A percentile compares a stretch with the other conserved stretches of the same genome.
Conservation (phyloP, 1,284 basidiomycete genomes). For the Rhodotorula mucilaginosa region DNA sequence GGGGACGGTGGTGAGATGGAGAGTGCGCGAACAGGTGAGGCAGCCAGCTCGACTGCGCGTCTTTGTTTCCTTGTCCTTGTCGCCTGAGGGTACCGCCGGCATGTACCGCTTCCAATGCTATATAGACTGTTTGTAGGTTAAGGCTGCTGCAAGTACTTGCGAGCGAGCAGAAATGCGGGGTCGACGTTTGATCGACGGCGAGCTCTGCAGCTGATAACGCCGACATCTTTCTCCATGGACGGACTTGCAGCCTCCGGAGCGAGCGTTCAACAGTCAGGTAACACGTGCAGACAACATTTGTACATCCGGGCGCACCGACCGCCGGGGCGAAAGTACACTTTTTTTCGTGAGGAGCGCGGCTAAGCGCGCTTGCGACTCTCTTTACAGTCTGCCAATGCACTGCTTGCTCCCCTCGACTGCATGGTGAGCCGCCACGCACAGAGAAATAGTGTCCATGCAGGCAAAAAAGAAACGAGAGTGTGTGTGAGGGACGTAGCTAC, state of each 20-base stretch:
- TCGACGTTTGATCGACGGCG: too few relatives aligned
- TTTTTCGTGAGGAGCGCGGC: not conserved
- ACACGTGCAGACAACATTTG: too few relatives aligned
- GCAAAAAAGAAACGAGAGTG: not conserved
- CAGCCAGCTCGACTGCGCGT: constrained; percentile 7
- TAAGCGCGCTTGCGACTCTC: not conserved
- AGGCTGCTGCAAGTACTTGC: too few relatives aligned
- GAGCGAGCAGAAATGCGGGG: too few relatives aligned
- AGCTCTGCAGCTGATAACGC: too few relatives aligned
- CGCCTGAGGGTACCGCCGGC: not conserved
- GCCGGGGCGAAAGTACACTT: too few relatives aligned
- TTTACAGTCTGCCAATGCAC: not conserved
- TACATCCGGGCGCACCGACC: too few relatives aligned
- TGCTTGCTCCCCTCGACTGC: not conserved
- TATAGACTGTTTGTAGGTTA: too few relatives aligned
- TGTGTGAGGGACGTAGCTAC: not conserved
- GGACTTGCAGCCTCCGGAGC: too few relatives aligned
- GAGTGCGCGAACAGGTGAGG: constrained; percentile 10
- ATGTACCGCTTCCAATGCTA: not conserved
- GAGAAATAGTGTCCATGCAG: constrained; percentile 1
- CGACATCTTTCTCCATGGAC: too few relatives aligned
- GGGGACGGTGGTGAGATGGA: too few relatives aligned
- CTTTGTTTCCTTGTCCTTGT: constrained; percentile 3
- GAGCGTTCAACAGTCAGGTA: too few relatives aligned
- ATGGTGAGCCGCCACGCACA: not conserved